A percentile compares a stretch with the other conserved stretches of the same genome.
Conservation (phyloP, 192 early-diverging fungal species). For the Nowakowskiella sp. region DNA sequence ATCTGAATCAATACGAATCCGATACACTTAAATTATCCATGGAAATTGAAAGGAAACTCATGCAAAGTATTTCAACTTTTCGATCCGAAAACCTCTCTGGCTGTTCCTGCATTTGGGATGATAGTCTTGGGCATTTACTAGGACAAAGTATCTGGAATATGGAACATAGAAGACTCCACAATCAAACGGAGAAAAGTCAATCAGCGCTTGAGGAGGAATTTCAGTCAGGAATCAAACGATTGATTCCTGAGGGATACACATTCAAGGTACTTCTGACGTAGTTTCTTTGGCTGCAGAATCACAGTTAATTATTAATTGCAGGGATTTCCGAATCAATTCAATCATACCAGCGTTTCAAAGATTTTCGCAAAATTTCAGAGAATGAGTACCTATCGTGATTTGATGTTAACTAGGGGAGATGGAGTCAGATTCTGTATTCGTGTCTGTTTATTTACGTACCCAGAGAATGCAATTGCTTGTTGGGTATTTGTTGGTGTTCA, state of each 20-base stretch:
- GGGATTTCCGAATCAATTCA: conserved; percentile 25
- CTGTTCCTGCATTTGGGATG: conserved; percentile 16
- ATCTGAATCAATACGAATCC: too few species aligned
- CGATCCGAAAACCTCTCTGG: too few species aligned
- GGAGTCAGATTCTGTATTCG: conserved; percentile 26
- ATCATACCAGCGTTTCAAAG: conserved; percentile 17
- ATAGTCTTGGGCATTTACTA: conserved; percentile 11
- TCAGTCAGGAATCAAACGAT: conserved; percentile 13
- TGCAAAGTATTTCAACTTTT: too few species aligned
- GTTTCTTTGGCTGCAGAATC: not conserved
- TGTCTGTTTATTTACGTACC: conserved; percentile 25
- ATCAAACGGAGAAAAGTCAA: not conserved
- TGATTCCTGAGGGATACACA: conserved; percentile 25
- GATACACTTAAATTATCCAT: too few species aligned
- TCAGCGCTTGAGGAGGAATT: conserved; percentile 12
- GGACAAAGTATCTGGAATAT: conserved; percentile 16
- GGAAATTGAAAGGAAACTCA: too few species aligned
- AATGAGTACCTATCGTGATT: conserved; percentile 18
- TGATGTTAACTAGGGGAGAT: conserved; percentile 31
- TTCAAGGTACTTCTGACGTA: conserved; percentile 12
- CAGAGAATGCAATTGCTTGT: conserved; percentile 24
- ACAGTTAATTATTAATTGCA: conserved; percentile 5
- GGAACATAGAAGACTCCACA: conserved; percentile 10
- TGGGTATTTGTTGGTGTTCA: conserved; percentile 35
- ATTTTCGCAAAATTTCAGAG: conserved; percentile 18